A percentile compares a stretch with the other conserved stretches of the same genome.
Conservation (phyloP, 2,329 filamentous ascomycete species). For the Leptographium procerum region DNA sequence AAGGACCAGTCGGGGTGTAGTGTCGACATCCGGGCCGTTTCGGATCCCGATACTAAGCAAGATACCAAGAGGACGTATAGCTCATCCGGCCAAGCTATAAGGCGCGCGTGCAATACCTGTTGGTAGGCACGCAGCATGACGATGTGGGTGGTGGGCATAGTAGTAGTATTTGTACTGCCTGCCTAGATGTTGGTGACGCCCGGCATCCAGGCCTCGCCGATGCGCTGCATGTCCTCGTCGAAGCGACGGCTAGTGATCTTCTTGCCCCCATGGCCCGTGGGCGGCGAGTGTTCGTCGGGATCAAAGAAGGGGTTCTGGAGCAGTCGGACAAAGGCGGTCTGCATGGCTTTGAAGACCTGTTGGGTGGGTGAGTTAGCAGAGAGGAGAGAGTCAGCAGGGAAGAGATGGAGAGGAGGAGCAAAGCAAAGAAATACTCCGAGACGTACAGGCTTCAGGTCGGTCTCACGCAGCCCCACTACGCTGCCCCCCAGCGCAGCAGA, state of each 20-base stretch:
- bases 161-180: no score
- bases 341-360: constrained; percentile 70
- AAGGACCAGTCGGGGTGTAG: no score
- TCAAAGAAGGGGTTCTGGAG: constrained; percentile 92
- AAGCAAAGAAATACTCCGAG: neutral
- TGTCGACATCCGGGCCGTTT: no score
- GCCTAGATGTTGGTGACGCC: constrained; percentile 50
- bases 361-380: neutral
- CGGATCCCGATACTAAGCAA: no score
- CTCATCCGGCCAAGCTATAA: no score
- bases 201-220: constrained; percentile 76
- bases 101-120: no score
- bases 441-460: constrained; percentile 72
- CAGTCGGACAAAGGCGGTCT: constrained; percentile 80
- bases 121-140: no score
- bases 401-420: neutral
- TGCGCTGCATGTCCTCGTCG: constrained; percentile 67
- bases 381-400: no score
- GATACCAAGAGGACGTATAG: no score
- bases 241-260: constrained; percentile 78
- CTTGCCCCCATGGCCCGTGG: constrained; percentile 40
- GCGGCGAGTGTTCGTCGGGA: constrained; percentile 68
- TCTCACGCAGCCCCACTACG: constrained; percentile 59
- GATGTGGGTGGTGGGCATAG: neutral
- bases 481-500: constrained; percentile 15